Evolutionary conservation across 179 eudicot genomes (phyloP).

Genomic region (Silene vulgaris): DNA sequence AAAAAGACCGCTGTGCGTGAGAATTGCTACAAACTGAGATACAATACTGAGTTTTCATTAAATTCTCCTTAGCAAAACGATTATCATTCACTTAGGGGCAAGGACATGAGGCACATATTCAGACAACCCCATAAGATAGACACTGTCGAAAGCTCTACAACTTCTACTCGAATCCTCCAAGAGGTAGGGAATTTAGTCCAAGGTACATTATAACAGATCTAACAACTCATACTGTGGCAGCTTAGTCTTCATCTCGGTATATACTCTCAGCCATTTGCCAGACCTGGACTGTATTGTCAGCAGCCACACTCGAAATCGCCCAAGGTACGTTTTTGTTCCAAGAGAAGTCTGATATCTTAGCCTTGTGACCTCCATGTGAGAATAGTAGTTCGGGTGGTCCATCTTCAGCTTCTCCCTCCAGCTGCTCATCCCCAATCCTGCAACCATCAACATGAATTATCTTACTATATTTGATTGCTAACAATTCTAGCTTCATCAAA

Average conservation of each 20-base stretch:
- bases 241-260: constrained; percentile 58
- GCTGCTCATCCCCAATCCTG: constrained; percentile 93
- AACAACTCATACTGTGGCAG: background rate
- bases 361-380: constrained; percentile 96
- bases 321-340: constrained; percentile 79
- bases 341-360: constrained; percentile 87
- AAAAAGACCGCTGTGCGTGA: no score
- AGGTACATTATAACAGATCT: background rate
- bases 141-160: background rate
- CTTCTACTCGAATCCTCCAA: background rate
- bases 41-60: no score
- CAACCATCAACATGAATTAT: background rate
- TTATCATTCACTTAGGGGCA: background rate
- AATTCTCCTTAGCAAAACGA: no score
- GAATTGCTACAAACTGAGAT: no score
- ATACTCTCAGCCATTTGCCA: constrained; percentile 86
- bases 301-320: constrained; percentile 61
- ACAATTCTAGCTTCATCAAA: no score
- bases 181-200: background rate
- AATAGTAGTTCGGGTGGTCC: constrained; percentile 94
- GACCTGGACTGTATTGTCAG: constrained; percentile 70
- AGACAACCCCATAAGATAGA: background rate
- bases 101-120: background rate
- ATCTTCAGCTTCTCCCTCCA: constrained; percentile 94
- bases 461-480: no score